These are phyloP conservation scores for Penicillium sp. DNA, from an alignment of 2,329 filamentous ascomycete species.

Conservation along the genomic window DNA sequence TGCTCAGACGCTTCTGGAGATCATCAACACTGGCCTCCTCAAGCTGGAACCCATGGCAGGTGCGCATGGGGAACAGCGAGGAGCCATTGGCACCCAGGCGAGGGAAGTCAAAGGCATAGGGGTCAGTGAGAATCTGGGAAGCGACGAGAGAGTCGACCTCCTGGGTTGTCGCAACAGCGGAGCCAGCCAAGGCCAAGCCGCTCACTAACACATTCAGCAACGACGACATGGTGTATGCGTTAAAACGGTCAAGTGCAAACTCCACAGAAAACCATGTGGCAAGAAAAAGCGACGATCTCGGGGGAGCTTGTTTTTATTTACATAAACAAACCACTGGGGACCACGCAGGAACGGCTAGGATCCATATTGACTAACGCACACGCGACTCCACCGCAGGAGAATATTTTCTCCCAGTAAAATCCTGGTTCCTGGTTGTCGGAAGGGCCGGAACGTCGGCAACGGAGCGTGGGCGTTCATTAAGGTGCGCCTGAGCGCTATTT, in stretches of 20 bases:
- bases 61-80: conserved; percentile 61
- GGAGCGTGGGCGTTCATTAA: neutral
- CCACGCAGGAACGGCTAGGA: neutral
- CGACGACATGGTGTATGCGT: conserved; percentile 13
- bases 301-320: conserved; percentile 11
- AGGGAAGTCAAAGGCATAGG: conserved; percentile 41
- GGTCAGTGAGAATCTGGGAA: conserved; percentile 35
- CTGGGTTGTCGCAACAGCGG: conserved; percentile 15
- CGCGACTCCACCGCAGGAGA: neutral
- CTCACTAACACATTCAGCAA: conserved; percentile 20
- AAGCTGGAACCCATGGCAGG: conserved; percentile 61
- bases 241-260: conserved; percentile 1
- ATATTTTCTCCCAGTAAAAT: neutral
- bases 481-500: neutral
- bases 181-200: conserved; percentile 22
- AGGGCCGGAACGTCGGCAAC: neutral
- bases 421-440: neutral
- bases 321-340: conserved; percentile 5
- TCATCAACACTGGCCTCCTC: conserved; percentile 71
- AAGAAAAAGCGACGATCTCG: conserved; percentile 11
- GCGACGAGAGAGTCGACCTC: conserved; percentile 28
- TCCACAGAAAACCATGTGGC: conserved; percentile 21
- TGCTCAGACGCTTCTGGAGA: conserved; percentile 60
- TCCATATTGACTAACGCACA: conserved; percentile 5
- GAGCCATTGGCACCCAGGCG: conserved; percentile 33